A percentile compares a stretch with the other conserved stretches of the same genome.
phyloP scores from a whole-genome alignment of 164 flowering plant species.

The Kingdonia uniflora region DNA sequence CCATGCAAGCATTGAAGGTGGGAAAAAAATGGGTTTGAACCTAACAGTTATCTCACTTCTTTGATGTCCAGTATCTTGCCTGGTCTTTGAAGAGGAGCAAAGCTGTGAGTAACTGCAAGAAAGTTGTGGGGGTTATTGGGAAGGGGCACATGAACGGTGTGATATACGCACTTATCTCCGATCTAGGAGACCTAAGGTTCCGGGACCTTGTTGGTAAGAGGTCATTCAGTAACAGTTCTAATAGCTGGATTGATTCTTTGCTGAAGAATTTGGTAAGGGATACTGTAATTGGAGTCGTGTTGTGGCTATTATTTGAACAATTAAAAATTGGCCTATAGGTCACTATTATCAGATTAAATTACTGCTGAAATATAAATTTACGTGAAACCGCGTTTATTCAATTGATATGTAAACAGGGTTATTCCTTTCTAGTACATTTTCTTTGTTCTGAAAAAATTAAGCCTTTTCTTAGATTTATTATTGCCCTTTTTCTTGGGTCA shows the following conservation, averaged over 20 bases:
- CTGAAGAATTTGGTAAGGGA: conserved; percentile 59
- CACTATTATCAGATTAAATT: too few relatives aligned
- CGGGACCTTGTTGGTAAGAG: conserved; percentile 55
- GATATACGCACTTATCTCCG: conserved; percentile 70
- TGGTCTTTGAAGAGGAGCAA: conserved; percentile 96
- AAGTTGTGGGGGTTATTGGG: conserved; percentile 89
- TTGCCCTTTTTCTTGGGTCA: too few relatives aligned
- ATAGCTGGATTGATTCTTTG: conserved; percentile 30
- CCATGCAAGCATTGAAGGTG: too few relatives aligned
- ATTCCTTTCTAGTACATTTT: too few relatives aligned
- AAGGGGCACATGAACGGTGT: conserved; percentile 94
- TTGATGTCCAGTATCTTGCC: conserved; percentile 55
- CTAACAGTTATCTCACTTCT: neutral
- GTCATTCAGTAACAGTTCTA: conserved; percentile 19
- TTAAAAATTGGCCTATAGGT: conserved; percentile 15
- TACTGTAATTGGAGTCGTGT: conserved; percentile 45
- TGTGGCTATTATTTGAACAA: conserved; percentile 65
- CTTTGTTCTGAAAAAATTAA: too few relatives aligned
- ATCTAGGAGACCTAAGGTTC: conserved; percentile 71
- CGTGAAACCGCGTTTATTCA: too few relatives aligned
- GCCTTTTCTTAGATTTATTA: too few relatives aligned
- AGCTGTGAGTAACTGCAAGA: conserved; percentile 66
- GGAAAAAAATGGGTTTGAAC: too few relatives aligned
- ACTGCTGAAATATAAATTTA: too few relatives aligned
- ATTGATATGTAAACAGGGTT: too few relatives aligned